phyloP scores from a whole-genome alignment of 441 rosid species.

The Biscutella laevigata region DNA sequence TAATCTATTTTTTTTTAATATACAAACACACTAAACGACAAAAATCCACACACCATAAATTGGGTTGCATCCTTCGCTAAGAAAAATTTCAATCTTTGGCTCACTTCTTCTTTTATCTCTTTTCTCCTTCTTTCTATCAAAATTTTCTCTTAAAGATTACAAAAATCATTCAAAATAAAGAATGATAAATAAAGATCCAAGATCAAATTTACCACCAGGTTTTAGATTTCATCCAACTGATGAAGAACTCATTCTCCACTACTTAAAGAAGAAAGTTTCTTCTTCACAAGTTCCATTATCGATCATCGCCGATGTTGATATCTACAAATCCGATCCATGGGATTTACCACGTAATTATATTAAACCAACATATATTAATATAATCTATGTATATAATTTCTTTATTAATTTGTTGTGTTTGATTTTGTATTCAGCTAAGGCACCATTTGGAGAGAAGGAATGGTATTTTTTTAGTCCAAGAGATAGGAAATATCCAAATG shows the following conservation, averaged over 20 bases:
- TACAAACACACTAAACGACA: slow-evolving; percentile 38
- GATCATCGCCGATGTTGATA: slow-evolving; percentile 58
- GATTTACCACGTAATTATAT: slow-evolving; percentile 50
- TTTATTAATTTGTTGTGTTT: too few species aligned
- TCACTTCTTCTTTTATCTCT: slow-evolving; percentile 9
- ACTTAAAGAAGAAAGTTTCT: slow-evolving; percentile 41
- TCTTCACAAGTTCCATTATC: slow-evolving; percentile 45
- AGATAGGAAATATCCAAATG: slow-evolving; percentile 92
- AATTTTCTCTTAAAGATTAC: neutral
- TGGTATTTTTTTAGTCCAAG: slow-evolving; percentile 98
- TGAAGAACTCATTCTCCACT: slow-evolving; percentile 68
- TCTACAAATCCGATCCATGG: slow-evolving; percentile 71
- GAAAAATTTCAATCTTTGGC: slow-evolving; percentile 67
- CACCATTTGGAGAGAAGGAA: slow-evolving; percentile 86
- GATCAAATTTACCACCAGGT: slow-evolving; percentile 59
- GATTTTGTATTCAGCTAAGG: slow-evolving; percentile 39
- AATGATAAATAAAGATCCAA: slow-evolving; percentile 49
- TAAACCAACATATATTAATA: neutral
- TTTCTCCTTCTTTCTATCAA: neutral
- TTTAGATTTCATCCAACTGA: slow-evolving; percentile 78
- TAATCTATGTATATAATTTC: too few species aligned
- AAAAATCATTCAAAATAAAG: neutral
- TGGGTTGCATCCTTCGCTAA: slow-evolving; percentile 35
- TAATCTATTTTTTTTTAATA: neutral
- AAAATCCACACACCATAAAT: slow-evolving; percentile 56